These are phyloP conservation scores for Aspergillus chevalieri DNA, from an alignment of 2,329 filamentous ascomycete genomes.

Conservation along the genomic window DNA sequence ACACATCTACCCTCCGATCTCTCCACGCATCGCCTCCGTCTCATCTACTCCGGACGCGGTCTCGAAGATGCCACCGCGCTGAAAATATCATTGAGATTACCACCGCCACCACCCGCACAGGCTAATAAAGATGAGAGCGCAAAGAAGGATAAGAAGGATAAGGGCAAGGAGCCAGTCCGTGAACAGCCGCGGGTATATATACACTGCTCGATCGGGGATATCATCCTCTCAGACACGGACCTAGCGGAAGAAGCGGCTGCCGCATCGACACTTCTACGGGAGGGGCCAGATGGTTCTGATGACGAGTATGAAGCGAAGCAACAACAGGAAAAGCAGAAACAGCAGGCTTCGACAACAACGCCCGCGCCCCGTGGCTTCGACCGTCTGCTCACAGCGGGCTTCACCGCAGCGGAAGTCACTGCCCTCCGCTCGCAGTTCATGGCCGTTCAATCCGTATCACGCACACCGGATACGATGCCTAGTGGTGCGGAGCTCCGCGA, in stretches of 20 bases:
- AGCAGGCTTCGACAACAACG: constrained; percentile 40
- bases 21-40: constrained; percentile 66
- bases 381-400: constrained; percentile 71
- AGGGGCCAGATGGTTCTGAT: constrained; percentile 9
- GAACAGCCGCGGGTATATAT: constrained; percentile 65
- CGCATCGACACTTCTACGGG: constrained; percentile 23
- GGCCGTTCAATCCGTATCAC: constrained; percentile 71
- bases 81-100: constrained; percentile 59
- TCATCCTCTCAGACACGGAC: constrained; percentile 62
- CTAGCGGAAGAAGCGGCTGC: constrained; percentile 58
- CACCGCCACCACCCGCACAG: constrained; percentile 45
- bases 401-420: constrained; percentile 75
- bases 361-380: constrained; percentile 76
- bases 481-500: constrained; percentile 66
- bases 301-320: constrained; percentile 3
- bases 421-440: constrained; percentile 83
- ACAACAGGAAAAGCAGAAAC: constrained; percentile 9
- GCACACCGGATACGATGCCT: constrained; percentile 85
- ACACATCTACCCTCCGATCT: constrained; percentile 57
- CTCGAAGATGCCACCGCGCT: constrained; percentile 69
- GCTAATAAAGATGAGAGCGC: constrained; percentile 15
- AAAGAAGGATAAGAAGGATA: constrained; percentile 34
- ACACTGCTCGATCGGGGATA: constrained; percentile 83
- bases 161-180: constrained; percentile 62
- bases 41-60: constrained; percentile 85